phyloP scores from a whole-genome alignment of 2,329 filamentous ascomycete species.

The Arthrobotrys conoides region DNA sequence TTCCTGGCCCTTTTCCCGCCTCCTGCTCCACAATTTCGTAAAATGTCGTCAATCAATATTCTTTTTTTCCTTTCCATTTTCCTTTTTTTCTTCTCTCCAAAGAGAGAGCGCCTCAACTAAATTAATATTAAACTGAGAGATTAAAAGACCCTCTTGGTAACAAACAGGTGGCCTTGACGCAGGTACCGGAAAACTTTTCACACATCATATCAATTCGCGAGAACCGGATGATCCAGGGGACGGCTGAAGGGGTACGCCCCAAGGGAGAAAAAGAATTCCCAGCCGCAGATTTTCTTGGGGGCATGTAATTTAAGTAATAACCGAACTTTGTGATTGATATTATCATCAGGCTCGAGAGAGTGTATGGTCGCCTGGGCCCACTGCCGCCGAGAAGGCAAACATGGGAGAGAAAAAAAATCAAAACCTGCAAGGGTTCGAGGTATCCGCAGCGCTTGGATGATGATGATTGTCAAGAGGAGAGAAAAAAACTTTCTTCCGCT shows the following conservation, averaged over 20 bases:
- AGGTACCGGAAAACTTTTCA: slow-evolving; percentile 60
- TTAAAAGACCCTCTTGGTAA: slow-evolving; percentile 41
- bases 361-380: slow-evolving; percentile 44
- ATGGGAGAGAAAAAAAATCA: slow-evolving; percentile 1
- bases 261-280: slow-evolving; percentile 6
- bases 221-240: slow-evolving; percentile 36
- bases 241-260: too few species aligned
- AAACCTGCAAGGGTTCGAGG: slow-evolving; percentile 19
- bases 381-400: slow-evolving; percentile 39
- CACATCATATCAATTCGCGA: too few species aligned
- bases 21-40: slow-evolving; percentile 44
- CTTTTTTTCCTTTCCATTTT: slow-evolving; percentile 7
- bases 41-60: slow-evolving; percentile 53
- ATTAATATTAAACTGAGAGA: slow-evolving; percentile 43
- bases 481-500: slow-evolving; percentile 20
- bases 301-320: slow-evolving; percentile 53
- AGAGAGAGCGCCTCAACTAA: slow-evolving; percentile 40
- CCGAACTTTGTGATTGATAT: slow-evolving; percentile 51
- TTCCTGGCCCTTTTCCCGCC: slow-evolving; percentile 24
- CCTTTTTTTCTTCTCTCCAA: too few species aligned
- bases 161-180: slow-evolving; percentile 43
- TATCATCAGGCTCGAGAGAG: neutral
- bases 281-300: slow-evolving; percentile 13
- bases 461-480: slow-evolving; percentile 8
- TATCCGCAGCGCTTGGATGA: slow-evolving; percentile 30